Conservation (phyloP, 257 asterid genomes). For the Przewalskia tangutica region DNA sequence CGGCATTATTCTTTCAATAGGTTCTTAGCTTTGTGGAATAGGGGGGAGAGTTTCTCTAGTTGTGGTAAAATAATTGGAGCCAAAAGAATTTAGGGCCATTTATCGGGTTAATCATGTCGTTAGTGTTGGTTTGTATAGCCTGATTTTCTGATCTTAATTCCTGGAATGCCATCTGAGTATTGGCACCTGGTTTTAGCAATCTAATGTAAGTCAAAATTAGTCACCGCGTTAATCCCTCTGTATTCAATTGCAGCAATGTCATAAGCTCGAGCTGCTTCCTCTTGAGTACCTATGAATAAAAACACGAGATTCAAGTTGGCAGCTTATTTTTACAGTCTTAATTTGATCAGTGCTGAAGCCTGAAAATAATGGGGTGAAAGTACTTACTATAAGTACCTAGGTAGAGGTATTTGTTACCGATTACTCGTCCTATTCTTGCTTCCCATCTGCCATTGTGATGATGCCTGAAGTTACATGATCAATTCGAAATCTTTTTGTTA, state of each 20-base stretch:
- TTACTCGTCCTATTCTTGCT: conserved; percentile 67
- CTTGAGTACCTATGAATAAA: conserved; percentile 48
- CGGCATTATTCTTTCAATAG: conserved; percentile 54
- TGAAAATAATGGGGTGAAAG: neutral
- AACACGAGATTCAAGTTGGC: neutral
- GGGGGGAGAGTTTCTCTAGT: conserved; percentile 18
- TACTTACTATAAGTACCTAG: conserved; percentile 55
- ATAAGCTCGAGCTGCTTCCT: conserved; percentile 71
- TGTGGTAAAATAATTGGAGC: conserved; percentile 15
- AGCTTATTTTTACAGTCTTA: neutral
- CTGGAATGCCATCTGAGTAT: conserved; percentile 13
- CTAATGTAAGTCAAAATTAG: conserved; percentile 57
- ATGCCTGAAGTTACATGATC: conserved; percentile 28
- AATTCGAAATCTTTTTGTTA: neutral
- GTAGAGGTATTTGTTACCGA: conserved; percentile 63
- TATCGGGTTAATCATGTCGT: conserved; percentile 11
- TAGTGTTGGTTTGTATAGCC: conserved; percentile 4
- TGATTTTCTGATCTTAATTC: conserved; percentile 11
- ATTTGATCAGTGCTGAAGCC: neutral
- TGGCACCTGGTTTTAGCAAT: conserved; percentile 43
- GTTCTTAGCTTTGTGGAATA: conserved; percentile 38
- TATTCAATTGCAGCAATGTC: conserved; percentile 73
- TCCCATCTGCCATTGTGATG: conserved; percentile 82
- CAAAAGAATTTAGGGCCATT: conserved; percentile 16
- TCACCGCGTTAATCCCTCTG: conserved; percentile 62